Evolutionary conservation across 192 early-diverging fungal genomes (phyloP).

Genomic region (Coemansia sp.): DNA sequence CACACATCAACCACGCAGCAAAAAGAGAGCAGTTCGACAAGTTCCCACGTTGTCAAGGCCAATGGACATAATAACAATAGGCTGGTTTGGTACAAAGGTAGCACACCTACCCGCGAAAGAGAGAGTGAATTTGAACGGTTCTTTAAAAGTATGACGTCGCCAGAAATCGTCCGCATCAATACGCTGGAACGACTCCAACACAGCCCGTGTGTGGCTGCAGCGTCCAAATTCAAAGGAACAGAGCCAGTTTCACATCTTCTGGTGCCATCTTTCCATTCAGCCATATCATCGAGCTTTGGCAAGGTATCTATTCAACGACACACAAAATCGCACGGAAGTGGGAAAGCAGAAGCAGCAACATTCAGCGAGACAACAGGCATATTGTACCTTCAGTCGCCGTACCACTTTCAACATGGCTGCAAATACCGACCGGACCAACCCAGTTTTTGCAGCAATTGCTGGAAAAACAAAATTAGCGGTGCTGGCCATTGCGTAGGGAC

Average conservation of each 20-base stretch:
- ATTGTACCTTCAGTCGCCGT: conserved; percentile 3
- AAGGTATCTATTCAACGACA: neutral
- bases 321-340: neutral
- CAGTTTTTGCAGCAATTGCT: neutral
- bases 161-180: conserved; percentile 39
- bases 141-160: conserved; percentile 38
- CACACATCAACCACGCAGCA: neutral
- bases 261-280: neutral
- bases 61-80: neutral
- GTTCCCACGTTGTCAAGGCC: neutral
- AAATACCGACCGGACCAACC: neutral
- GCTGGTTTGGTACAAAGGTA: conserved; percentile 20
- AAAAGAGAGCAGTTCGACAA: neutral
- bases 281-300: conserved; percentile 1
- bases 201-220: neutral
- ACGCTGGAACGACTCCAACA: conserved; percentile 12
- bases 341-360: neutral
- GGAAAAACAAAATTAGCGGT: neutral
- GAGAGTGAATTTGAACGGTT: conserved; percentile 4
- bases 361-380: conserved; percentile 2
- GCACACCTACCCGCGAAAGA: conserved; percentile 5
- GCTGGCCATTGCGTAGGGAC: neutral
- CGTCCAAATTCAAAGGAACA: neutral
- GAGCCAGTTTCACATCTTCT: neutral
- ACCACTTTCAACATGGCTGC: neutral